phyloP scores from a whole-genome alignment of 2,329 filamentous ascomycete genomes.

The Exserohilum turcica region DNA sequence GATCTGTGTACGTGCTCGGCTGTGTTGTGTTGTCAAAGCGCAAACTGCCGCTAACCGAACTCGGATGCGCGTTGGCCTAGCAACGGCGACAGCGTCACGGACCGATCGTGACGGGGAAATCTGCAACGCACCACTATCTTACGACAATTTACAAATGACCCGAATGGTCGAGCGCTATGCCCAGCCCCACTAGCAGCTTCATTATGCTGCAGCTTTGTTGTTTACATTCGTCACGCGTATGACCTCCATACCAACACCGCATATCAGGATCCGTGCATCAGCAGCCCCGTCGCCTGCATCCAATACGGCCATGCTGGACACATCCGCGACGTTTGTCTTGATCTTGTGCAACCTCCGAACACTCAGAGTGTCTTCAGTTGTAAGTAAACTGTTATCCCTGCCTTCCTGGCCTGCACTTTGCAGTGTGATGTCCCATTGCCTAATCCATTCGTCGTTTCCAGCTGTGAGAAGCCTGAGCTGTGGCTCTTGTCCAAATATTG shows the following conservation, averaged over 20 bases:
- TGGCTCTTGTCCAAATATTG: constrained; percentile 41
- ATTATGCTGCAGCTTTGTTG: neutral
- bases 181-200: neutral
- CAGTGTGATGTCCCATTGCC: constrained; percentile 51
- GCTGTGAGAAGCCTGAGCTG: constrained; percentile 40
- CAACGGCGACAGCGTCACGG: constrained; percentile 16
- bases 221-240: constrained; percentile 22
- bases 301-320: constrained; percentile 57
- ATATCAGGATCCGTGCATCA: constrained; percentile 32
- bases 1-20: constrained; percentile 19
- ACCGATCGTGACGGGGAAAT: neutral
- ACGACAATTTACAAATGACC: neutral
- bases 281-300: constrained; percentile 1
- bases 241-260: constrained; percentile 46
- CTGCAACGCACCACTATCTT: neutral
- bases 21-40: constrained; percentile 34
- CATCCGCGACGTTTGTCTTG: constrained; percentile 60
- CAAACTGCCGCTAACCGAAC: constrained; percentile 18
- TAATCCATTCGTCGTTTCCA: constrained; percentile 56
- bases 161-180: neutral
- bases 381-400: neutral
- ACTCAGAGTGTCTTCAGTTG: constrained; percentile 23
- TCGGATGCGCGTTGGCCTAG: constrained; percentile 13
- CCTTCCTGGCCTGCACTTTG: neutral
- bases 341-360: constrained; percentile 40